Conservation (phyloP, 2,329 filamentous ascomycete species). For the Penicillium vulpinum region DNA sequence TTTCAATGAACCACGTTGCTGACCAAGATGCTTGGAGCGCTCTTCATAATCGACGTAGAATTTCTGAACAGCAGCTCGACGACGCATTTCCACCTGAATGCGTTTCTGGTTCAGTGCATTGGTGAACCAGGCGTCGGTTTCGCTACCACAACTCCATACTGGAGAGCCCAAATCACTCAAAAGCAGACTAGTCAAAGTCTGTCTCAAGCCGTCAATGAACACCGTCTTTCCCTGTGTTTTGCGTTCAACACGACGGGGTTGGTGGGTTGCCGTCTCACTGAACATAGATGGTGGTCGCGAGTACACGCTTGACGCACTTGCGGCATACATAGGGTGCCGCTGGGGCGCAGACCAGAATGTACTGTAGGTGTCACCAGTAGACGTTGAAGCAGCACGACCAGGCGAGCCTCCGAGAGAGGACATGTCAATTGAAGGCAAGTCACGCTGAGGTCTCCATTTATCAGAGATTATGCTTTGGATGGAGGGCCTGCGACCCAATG, state of each 20-base stretch:
- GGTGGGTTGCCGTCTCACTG: conserved; percentile 38
- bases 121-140: conserved; percentile 85
- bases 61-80: conserved; percentile 38
- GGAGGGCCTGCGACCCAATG: conserved; percentile 58
- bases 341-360: conserved; percentile 92
- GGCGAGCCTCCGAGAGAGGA: conserved; percentile 60
- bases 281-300: conserved; percentile 47
- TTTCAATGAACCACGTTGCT: conserved; percentile 22
- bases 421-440: conserved; percentile 62
- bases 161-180: conserved; percentile 86
- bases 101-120: conserved; percentile 54
- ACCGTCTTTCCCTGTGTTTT: conserved; percentile 67
- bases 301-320: conserved; percentile 60
- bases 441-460: conserved; percentile 60
- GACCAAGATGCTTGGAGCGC: conserved; percentile 27
- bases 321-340: conserved; percentile 63
- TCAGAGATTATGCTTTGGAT: conserved; percentile 70
- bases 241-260: conserved; percentile 36
- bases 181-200: conserved; percentile 78
- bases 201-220: conserved; percentile 76
- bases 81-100: conserved; percentile 42
- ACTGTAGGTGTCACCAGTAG: conserved; percentile 69
- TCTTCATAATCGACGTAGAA: conserved; percentile 42
- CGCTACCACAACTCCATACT: conserved; percentile 83
- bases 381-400: conserved; percentile 67